Percentiles rank a stretch among this genome's conserved stretches.
Conservation (phyloP, 495 filamentous ascomycete genomes). For the Penicillium odoratum region DNA sequence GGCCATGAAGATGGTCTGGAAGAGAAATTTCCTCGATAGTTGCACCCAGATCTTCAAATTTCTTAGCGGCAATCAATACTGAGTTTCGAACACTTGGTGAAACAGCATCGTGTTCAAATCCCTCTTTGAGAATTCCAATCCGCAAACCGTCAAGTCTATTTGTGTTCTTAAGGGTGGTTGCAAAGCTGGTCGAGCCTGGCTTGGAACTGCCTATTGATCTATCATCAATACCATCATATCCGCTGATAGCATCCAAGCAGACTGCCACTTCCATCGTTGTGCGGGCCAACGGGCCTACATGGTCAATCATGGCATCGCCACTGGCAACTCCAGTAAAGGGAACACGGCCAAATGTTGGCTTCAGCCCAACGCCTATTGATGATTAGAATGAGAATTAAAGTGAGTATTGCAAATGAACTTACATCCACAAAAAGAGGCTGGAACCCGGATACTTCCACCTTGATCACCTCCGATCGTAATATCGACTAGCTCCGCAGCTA, state of each 20-base stretch:
- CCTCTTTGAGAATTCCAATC: conserved; percentile 54
- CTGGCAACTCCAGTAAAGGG: conserved; percentile 51
- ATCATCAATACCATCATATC: conserved; percentile 59
- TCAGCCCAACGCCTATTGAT: conserved; percentile 40
- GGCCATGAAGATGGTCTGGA: conserved; percentile 49
- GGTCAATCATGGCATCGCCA: conserved; percentile 48
- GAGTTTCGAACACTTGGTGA: conserved; percentile 41
- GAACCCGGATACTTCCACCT: conserved; percentile 61
- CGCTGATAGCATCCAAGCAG: conserved; percentile 53
- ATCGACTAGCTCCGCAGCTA: conserved; percentile 50
- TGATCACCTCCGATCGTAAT: conserved; percentile 61
- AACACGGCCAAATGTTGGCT: conserved; percentile 53
- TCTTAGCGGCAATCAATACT: conserved; percentile 45
- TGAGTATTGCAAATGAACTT: not conserved
- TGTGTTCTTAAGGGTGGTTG: conserved; percentile 29
- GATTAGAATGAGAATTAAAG: conserved; percentile 6
- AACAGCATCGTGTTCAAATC: conserved; percentile 43
- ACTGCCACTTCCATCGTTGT: conserved; percentile 51
- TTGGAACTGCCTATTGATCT: conserved; percentile 45
- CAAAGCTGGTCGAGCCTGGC: conserved; percentile 42
- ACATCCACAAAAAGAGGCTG: conserved; percentile 49
- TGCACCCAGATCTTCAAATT: conserved; percentile 51
- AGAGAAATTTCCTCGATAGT: conserved; percentile 52
- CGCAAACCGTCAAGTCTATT: conserved; percentile 48
- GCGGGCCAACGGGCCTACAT: conserved; percentile 49